phyloP scores from a whole-genome alignment of 1,139 yeast genomes.

The Tardiomyces digboiensis region DNA sequence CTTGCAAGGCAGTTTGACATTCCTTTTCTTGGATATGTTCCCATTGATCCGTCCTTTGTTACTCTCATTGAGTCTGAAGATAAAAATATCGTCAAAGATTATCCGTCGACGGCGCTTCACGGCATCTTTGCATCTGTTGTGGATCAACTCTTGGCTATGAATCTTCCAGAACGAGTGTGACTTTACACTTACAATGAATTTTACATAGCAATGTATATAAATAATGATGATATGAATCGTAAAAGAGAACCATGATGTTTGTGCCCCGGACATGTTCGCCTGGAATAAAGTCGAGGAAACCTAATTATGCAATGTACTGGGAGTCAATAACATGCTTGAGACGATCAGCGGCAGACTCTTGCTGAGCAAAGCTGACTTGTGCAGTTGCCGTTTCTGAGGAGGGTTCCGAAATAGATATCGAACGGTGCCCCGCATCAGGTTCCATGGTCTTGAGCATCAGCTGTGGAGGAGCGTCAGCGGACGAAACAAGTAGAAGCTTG shows the following conservation, averaged over 20 bases:
- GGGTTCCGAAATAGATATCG: background rate
- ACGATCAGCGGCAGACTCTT: background rate
- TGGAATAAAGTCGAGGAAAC: too few relatives aligned
- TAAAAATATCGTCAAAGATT: background rate
- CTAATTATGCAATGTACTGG: too few relatives aligned
- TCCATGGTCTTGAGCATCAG: background rate
- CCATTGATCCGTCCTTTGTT: slow-evolving; percentile 88
- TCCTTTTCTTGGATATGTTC: slow-evolving; percentile 75
- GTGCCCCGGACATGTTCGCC: too few relatives aligned
- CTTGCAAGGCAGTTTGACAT: slow-evolving; percentile 54
- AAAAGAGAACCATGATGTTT: too few relatives aligned
- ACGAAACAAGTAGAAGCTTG: background rate
- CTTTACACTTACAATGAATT: too few relatives aligned
- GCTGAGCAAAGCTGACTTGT: background rate
- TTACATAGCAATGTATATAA: too few relatives aligned
- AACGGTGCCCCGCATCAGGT: background rate
- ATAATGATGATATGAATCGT: too few relatives aligned
- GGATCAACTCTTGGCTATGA: background rate
- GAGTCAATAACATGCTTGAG: background rate
- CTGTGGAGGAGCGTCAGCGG: background rate
- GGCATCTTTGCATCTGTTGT: background rate
- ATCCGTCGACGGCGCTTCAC: background rate
- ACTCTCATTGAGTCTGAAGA: slow-evolving; percentile 53
- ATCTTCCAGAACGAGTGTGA: background rate
- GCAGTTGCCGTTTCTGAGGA: background rate